Conservation (phyloP, 768 basidiomycete species). For the Lentinula guzmanii region DNA sequence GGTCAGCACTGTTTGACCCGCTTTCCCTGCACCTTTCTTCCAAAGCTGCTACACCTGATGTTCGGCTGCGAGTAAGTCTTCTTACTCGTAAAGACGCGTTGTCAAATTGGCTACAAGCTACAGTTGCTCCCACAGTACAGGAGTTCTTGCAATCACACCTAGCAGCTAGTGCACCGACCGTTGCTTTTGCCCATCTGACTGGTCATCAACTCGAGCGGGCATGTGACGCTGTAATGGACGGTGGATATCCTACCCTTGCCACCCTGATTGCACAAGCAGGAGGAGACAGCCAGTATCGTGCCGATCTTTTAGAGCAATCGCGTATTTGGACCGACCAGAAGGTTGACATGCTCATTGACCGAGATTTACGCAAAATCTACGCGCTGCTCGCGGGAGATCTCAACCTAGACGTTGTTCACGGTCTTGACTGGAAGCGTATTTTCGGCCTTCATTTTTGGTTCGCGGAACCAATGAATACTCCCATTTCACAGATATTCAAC, state of each 20-base stretch:
- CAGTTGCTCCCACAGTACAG: conserved; percentile 67
- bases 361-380: conserved; percentile 72
- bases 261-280: conserved; percentile 85
- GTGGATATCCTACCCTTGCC: conserved; percentile 78
- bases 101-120: conserved; percentile 78
- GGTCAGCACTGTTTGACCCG: conserved; percentile 82
- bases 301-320: conserved; percentile 70
- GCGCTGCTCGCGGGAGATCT: conserved; percentile 74
- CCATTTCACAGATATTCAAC: conserved; percentile 64
- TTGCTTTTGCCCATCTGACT: conserved; percentile 73
- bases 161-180: conserved; percentile 36
- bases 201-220: conserved; percentile 89
- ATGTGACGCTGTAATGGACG: conserved; percentile 64
- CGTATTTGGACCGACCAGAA: conserved; percentile 78
- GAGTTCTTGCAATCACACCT: conserved; percentile 54
- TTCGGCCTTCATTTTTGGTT: conserved; percentile 94
- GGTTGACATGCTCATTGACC: conserved; percentile 61
- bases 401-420: conserved; percentile 57
- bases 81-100: conserved; percentile 75
- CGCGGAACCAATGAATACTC: conserved; percentile 60
- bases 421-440: conserved; percentile 90
- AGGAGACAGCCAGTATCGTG: conserved; percentile 68
- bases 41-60: conserved; percentile 48
- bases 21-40: conserved; percentile 58
- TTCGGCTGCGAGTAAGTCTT: conserved; percentile 51